These are phyloP conservation scores for Pelargonium fulgidum DNA, from an alignment of 441 rosid species.

Conservation along the genomic window DNA sequence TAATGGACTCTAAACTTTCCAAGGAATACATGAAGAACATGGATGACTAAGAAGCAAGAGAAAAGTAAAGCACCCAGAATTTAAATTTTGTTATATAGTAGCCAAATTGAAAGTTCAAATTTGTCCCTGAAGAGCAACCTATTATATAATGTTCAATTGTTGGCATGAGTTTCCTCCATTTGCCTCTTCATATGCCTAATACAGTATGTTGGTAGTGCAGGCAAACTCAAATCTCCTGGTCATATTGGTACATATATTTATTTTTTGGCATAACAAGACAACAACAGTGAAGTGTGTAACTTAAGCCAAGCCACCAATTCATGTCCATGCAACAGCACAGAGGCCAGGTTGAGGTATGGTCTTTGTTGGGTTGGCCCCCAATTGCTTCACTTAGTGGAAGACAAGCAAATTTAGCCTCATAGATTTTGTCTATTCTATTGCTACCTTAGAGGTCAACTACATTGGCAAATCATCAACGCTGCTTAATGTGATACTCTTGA, in stretches of 20 bases:
- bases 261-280: constrained; percentile 7
- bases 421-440: no score
- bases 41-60: constrained; percentile 34
- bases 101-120: neutral
- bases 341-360: neutral
- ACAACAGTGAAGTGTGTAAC: constrained; percentile 1
- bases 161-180: neutral
- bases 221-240: neutral
- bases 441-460: no score
- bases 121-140: no score
- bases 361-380: neutral
- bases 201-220: constrained; percentile 6
- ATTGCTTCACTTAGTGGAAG: constrained; percentile 6
- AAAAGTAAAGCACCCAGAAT: neutral
- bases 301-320: neutral
- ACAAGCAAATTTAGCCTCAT: neutral
- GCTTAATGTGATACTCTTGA: no score
- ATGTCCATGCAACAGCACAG: constrained; percentile 1
- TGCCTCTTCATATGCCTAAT: neutral
- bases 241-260: neutral
- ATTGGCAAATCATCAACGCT: no score
- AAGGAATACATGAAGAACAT: constrained; percentile 94
- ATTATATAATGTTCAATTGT: neutral
- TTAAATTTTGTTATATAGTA: neutral
- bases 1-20: constrained; percentile 75